Conservation (phyloP, 176 grass and related monocot genomes). For the Ampelocalamus luodianensis region DNA sequence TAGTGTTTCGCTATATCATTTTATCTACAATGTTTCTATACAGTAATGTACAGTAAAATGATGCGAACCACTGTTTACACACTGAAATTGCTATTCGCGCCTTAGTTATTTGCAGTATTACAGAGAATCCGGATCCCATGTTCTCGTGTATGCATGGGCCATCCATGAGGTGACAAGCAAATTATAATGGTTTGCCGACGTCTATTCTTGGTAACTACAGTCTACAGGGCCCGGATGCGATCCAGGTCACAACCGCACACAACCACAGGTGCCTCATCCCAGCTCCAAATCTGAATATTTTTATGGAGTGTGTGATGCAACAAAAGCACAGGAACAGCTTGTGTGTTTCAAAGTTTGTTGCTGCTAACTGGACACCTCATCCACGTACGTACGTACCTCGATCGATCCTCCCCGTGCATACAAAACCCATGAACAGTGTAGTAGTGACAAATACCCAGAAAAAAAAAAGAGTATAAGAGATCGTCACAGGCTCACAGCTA, state of each 20-base stretch:
- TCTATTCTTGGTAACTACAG: slow-evolving; percentile 40
- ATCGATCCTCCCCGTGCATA: background rate
- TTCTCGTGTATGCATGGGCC: slow-evolving; percentile 37
- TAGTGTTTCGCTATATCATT: too few species aligned
- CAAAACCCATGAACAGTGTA: background rate
- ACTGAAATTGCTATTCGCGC: too few species aligned
- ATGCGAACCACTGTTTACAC: too few species aligned
- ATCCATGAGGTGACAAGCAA: slow-evolving; percentile 32
- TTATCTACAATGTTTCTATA: too few species aligned
- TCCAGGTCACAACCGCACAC: slow-evolving; percentile 52
- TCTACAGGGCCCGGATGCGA: background rate
- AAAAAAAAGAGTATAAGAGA: background rate
- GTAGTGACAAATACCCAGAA: background rate
- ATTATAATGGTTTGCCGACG: slow-evolving; percentile 28
- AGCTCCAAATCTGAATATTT: slow-evolving; percentile 27
- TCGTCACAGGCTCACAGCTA: background rate
- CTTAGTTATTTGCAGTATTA: too few species aligned
- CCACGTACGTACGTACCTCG: slow-evolving; percentile 16
- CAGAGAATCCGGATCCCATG: too few species aligned
- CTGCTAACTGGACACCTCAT: slow-evolving; percentile 49
- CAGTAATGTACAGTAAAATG: too few species aligned
- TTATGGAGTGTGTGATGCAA: slow-evolving; percentile 37
- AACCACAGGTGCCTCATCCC: slow-evolving; percentile 37
- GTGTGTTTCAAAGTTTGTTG: slow-evolving; percentile 43
- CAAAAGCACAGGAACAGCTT: background rate